A percentile compares a stretch with the other conserved stretches of the same genome.
phyloP scores from a whole-genome alignment of 768 basidiomycete genomes.

The Tulasnella sp. region DNA sequence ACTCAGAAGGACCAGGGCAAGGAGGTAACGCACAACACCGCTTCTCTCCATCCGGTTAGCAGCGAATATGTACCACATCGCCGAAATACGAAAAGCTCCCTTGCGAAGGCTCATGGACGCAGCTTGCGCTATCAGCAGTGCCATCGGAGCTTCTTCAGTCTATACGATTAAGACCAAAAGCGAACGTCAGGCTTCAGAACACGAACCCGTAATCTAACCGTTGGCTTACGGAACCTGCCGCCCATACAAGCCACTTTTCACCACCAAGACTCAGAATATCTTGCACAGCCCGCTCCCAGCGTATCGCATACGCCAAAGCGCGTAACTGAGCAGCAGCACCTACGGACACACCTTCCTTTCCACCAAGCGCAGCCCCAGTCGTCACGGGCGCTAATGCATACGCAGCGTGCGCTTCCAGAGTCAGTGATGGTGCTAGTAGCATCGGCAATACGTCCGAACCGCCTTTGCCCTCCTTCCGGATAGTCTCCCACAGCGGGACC shows the following conservation, averaged over 20 bases:
- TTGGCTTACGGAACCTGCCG: slow-evolving; percentile 74
- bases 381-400: slow-evolving; percentile 44
- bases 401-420: slow-evolving; percentile 48
- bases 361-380: background rate
- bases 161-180: slow-evolving; percentile 34
- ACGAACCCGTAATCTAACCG: too few species aligned
- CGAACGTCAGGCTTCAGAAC: too few species aligned
- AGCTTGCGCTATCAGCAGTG: slow-evolving; percentile 70
- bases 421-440: slow-evolving; percentile 53
- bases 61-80: slow-evolving; percentile 68
- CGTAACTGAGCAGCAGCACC: slow-evolving; percentile 53
- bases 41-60: slow-evolving; percentile 73
- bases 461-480: slow-evolving; percentile 57
- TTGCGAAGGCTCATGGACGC: slow-evolving; percentile 57
- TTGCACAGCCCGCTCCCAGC: slow-evolving; percentile 64
- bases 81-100: slow-evolving; percentile 44
- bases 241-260: slow-evolving; percentile 79
- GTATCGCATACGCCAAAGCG: slow-evolving; percentile 55
- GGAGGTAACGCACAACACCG: slow-evolving; percentile 56
- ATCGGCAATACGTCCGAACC: slow-evolving; percentile 81
- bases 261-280: slow-evolving; percentile 62
- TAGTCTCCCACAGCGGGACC: slow-evolving; percentile 68
- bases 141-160: slow-evolving; percentile 75
- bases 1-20: background rate
- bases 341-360: slow-evolving; percentile 1